Evolutionary conservation across 768 basidiomycete genomes (phyloP).

Genomic region (Lyophyllum decastes): DNA sequence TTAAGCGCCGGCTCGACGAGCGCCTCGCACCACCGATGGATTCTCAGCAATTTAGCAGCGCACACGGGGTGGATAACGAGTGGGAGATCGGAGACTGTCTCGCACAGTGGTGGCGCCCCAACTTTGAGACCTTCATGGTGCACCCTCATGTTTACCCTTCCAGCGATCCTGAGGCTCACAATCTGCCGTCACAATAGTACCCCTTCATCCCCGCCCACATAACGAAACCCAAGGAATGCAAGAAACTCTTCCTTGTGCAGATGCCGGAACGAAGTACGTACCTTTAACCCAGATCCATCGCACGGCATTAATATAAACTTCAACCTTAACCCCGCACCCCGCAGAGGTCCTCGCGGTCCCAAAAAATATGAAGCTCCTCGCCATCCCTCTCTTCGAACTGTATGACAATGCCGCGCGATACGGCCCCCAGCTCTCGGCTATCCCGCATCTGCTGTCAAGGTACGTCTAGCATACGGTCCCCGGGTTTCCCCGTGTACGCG

Average conservation of each 20-base stretch:
- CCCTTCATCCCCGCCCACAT: constrained; percentile 95
- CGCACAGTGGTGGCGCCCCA: constrained; percentile 98
- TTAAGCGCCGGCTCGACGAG: constrained; percentile 87
- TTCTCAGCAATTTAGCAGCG: constrained; percentile 70
- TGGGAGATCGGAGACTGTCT: constrained; percentile 98
- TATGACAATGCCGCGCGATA: constrained; percentile 97
- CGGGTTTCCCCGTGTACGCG: neutral
- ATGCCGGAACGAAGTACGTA: constrained; percentile 91
- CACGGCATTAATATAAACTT: neutral
- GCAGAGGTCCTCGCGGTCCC: constrained; percentile 95
- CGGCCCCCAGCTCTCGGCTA: constrained; percentile 92
- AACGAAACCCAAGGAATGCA: constrained; percentile 97
- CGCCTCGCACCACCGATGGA: constrained; percentile 81
- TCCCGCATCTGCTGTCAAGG: constrained; percentile 90
- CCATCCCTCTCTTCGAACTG: constrained; percentile 94
- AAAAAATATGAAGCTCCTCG: constrained; percentile 98
- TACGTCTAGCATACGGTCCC: constrained; percentile 28
- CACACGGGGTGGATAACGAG: constrained; percentile 79
- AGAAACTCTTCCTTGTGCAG: constrained; percentile 92
- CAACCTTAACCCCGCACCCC: neutral
- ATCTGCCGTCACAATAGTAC: constrained; percentile 60
- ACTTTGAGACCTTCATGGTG: constrained; percentile 99
- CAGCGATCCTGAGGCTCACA: neutral
- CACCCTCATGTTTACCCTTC: constrained; percentile 27
- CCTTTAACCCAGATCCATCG: neutral